phyloP scores from a whole-genome alignment of 2,329 filamentous ascomycete genomes.

The Colletotrichum endophyticum region DNA sequence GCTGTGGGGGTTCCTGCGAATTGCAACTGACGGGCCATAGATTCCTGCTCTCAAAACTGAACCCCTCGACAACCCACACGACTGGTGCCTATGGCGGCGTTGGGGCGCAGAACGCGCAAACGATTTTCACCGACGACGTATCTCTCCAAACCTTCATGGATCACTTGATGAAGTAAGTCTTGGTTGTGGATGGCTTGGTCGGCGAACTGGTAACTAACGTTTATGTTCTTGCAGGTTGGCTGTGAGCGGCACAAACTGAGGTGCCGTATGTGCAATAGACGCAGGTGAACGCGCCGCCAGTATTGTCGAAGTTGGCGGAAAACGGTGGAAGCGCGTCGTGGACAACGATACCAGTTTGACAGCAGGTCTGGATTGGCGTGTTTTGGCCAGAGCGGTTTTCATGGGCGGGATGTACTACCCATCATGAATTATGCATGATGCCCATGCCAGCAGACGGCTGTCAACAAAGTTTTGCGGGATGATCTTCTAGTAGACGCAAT shows the following conservation, averaged over 20 bases:
- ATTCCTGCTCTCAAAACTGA: conserved; percentile 95
- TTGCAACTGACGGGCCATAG: conserved; percentile 45
- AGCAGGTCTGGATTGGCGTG: not conserved
- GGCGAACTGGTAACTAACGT: conserved; percentile 7
- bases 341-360: not conserved
- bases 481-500: not conserved
- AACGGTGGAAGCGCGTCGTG: not conserved
- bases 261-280: not conserved
- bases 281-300: not conserved
- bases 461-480: not conserved
- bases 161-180: conserved; percentile 92
- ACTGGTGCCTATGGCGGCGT: conserved; percentile 91
- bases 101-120: conserved; percentile 85
- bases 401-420: not conserved
- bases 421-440: not conserved
- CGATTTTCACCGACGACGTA: conserved; percentile 98
- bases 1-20: not conserved
- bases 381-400: not conserved
- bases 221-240: conserved; percentile 50
- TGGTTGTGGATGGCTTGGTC: not conserved
- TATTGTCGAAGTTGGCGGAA: not conserved
- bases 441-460: not conserved
- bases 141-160: conserved; percentile 99
- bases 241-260: conserved; percentile 67
- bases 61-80: conserved; percentile 96